phyloP scores from a whole-genome alignment of 768 basidiomycete species.

The Lanmaoa rubissima region DNA sequence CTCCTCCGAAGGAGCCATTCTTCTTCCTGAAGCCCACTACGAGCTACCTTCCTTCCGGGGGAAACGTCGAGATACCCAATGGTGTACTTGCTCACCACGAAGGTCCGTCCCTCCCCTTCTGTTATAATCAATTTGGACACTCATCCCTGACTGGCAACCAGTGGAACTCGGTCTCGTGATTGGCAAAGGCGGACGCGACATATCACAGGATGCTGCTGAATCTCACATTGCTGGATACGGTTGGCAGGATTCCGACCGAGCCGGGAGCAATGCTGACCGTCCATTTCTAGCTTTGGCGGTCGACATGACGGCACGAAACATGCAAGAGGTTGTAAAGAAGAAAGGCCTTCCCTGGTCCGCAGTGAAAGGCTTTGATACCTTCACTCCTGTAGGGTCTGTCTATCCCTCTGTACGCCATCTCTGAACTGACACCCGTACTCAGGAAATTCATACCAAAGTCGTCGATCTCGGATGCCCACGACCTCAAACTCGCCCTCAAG shows the following conservation, averaged over 20 bases:
- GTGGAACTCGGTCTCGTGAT: conserved; percentile 98
- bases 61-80: conserved; percentile 79
- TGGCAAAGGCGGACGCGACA: conserved; percentile 82
- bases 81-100: conserved; percentile 90
- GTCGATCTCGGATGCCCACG: conserved; percentile 64
- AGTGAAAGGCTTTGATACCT: conserved; percentile 96
- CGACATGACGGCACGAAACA: conserved; percentile 94
- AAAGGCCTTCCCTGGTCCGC: conserved; percentile 97
- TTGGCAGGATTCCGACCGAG: conserved; percentile 32
- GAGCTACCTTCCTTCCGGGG: conserved; percentile 77
- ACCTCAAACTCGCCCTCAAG: conserved; percentile 75
- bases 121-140: background rate
- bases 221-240: conserved; percentile 91
- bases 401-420: background rate
- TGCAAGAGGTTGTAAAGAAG: conserved; percentile 91
- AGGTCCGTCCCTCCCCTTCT: conserved; percentile 44
- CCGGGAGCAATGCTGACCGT: background rate
- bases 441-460: conserved; percentile 83
- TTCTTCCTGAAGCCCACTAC: conserved; percentile 98
- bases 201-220: conserved; percentile 67
- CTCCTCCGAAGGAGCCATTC: conserved; percentile 88
- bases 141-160: conserved; percentile 21
- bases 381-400: conserved; percentile 82
- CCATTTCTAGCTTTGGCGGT: conserved; percentile 72
- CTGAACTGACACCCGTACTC: conserved; percentile 6